Conservation (phyloP, 164 flowering plant species). For the Annona squamosa region DNA sequence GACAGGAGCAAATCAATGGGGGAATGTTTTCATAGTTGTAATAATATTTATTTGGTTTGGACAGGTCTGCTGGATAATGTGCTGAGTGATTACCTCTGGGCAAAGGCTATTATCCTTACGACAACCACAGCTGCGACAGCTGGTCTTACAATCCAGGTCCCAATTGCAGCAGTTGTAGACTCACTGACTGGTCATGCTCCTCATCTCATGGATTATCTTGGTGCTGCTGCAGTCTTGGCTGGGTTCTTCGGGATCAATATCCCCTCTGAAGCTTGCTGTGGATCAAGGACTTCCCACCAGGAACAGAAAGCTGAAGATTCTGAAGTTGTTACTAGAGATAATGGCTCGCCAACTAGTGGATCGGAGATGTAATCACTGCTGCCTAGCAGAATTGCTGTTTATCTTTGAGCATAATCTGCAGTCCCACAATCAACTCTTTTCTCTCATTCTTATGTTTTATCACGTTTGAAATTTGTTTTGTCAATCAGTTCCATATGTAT, state of each 20-base stretch:
- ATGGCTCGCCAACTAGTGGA: not conserved
- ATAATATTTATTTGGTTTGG: not conserved
- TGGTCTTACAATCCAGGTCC: slow-evolving; percentile 92
- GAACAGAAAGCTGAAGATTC: slow-evolving; percentile 29
- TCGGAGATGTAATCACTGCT: not conserved
- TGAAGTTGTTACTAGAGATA: not conserved
- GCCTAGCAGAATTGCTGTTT: not conserved
- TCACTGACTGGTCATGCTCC: slow-evolving; percentile 71
- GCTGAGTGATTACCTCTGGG: slow-evolving; percentile 93
- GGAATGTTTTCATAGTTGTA: not conserved
- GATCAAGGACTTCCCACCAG: slow-evolving; percentile 26
- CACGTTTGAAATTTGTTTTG: no score
- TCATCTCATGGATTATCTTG: slow-evolving; percentile 58
- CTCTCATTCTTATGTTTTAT: no score
- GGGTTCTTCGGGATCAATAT: slow-evolving; percentile 84
- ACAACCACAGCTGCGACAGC: slow-evolving; percentile 94
- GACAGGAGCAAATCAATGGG: not conserved
- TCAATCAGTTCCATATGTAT: no score
- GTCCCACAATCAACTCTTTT: no score
- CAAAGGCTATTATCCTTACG: slow-evolving; percentile 87
- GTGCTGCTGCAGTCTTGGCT: slow-evolving; percentile 71
- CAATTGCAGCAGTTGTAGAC: slow-evolving; percentile 86
- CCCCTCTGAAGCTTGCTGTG: slow-evolving; percentile 44
- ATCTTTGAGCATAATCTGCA: not conserved
- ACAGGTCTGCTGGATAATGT: slow-evolving; percentile 92